Evolutionary conservation across 2,329 filamentous ascomycete species (phyloP).

Genomic region (Trichophyton simii): DNA sequence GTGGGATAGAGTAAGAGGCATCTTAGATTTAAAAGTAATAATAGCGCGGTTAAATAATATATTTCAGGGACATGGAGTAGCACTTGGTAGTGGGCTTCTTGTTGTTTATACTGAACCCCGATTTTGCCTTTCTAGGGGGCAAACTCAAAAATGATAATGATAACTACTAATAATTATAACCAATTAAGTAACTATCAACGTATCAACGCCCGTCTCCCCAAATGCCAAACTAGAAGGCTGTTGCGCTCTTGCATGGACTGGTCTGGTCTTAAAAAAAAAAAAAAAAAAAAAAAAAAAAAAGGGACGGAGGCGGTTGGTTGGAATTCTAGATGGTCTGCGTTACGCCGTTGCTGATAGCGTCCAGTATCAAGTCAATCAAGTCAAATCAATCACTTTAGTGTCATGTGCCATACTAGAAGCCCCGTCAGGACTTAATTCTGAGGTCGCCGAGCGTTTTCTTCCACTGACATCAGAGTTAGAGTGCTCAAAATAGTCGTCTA

Average conservation of each 20-base stretch:
- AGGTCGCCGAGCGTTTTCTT: neutral
- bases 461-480: neutral
- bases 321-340: too few species aligned
- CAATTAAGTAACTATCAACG: too few species aligned
- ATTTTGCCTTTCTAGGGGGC: neutral
- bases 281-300: neutral
- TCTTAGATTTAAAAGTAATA: neutral
- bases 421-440: neutral
- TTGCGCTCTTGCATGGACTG: neutral
- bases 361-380: neutral
- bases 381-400: neutral
- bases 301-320: too few species aligned
- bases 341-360: too few species aligned
- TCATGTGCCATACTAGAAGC: neutral
- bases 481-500: neutral
- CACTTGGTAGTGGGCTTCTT: too few species aligned
- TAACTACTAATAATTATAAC: neutral
- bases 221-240: too few species aligned
- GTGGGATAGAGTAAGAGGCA: slow-evolving; percentile 6
- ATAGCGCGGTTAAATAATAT: too few species aligned
- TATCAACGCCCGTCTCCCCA: too few species aligned
- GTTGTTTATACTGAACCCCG: too few species aligned
- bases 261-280: neutral
- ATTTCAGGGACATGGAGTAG: too few species aligned
- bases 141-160: neutral